Evolutionary conservation across 1,284 basidiomycete genomes (phyloP), one percentile per base, ranked within the genome.

Genomic region (Puccinia sorghi): DNA sequence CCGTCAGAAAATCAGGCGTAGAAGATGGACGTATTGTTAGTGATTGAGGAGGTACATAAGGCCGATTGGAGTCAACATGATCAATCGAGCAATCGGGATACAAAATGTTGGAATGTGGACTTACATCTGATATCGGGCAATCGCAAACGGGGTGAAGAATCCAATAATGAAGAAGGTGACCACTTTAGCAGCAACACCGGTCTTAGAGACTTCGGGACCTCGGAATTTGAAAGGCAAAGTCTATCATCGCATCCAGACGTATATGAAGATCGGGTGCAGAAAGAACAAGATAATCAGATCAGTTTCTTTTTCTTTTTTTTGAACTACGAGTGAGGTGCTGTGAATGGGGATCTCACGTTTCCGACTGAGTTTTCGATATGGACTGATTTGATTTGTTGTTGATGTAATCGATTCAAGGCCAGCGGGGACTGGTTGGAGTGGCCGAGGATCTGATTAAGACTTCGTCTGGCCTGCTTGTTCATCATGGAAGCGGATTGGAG

Each of bases 61-160:
- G 37, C 7, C 3, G 48, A 20, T 15, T 37, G 27, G 17, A n/a
- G 20, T 8, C 39, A 9, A 12, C 48, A n/a, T n/a, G 22, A 64
- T 11, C 22, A 11, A 43, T 41, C 54, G 46, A 59, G 41, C 48
- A 20, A 73, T 9, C 59, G 2, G 13, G 8, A 15, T 50, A 32
- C 4, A 46, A 17, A 17, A 32, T 22, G 48, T 39, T 4, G 17
- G 59, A 41, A 39, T 39, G 39, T 12, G 11, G 56, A 50, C 75
- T 77, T 70, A 79, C 76, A 79, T 79, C 46, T 79, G 76, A 72
- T 79, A 79, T 32, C 76, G 67, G 20, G 76, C 76, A 46, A 79
- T 72, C 3, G 69, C 76, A 64, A 79, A 79, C 3, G 76, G 76
- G 61, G 76, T 71, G 39, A 79, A 79, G 57, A 79, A 79, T n/a